Base-by-base conservation (phyloP, 2,329 filamentous ascomycete genomes). In the Parastagonospora nodorum region DNA sequence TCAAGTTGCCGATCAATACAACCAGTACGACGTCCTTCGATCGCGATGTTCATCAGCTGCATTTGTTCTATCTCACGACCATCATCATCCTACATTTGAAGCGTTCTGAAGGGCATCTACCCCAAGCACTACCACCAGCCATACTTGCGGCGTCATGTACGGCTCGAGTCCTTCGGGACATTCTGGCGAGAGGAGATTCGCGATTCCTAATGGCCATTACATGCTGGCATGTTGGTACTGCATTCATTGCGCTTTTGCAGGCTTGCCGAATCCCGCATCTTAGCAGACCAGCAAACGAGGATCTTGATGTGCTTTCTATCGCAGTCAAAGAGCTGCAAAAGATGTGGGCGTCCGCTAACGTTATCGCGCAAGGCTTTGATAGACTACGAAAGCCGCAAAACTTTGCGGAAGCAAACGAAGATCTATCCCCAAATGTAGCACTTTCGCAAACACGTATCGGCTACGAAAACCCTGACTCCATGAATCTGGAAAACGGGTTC, bases 261-360 rank as follows among this genome's bases (percentile, higher is more conserved):
- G 60, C 60, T 19, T 61, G 55, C 41, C 55, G 60, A 2, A 61
- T 63, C 12, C 49, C 50, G 6, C 58, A 60, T 35, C 54, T 63
- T 1, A 49, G 47, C 14, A 51, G 48, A 29, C 56, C 40, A 15
- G 60, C 60, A 3, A 61, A 63, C 30, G 55, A 58, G 28, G 60
- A 63, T 30, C 31, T 64, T 8, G 57, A 64, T 16, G 54, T 64
- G 10, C 51, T 64, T 2, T 29, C 27, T 2, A 54, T 57, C 24
- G 52, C 54, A n/a, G 53, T 53, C 35, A 60, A 55, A 48, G 54
- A 64, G 29, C 42, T 64, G 30, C 58, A 61, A 31, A 57, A 58
- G 36, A 64, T 61, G 61, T 64, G 61, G 61, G 61, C 58, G 33
- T 60, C 61, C 2, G 61, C 61, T 12, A 61, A 61, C 42, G 58